Percentiles rank a stretch among this genome's conserved stretches.
These are phyloP conservation scores for Mucor indicus DNA, from an alignment of 371 early-diverging fungal species.

Conservation along the genomic window DNA sequence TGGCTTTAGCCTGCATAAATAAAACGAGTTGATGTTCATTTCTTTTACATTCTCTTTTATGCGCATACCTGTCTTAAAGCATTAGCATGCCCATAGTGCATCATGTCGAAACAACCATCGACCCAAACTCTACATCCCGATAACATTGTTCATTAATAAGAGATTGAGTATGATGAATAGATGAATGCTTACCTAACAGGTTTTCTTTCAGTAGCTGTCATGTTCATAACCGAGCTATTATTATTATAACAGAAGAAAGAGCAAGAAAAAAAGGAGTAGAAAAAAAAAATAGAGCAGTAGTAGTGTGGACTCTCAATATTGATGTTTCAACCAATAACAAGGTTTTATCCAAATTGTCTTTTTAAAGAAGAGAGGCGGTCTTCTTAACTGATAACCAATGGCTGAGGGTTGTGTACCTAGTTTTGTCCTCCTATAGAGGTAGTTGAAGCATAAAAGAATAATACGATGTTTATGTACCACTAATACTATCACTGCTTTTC, in stretches of 20 bases:
- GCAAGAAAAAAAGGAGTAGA: background rate
- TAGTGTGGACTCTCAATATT: too few relatives aligned
- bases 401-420: too few relatives aligned
- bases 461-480: too few relatives aligned
- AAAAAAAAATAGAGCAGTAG: too few relatives aligned
- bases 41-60: too few relatives aligned
- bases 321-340: too few relatives aligned
- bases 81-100: slow-evolving; percentile 96
- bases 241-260: background rate
- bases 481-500: too few relatives aligned
- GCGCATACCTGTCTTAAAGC: slow-evolving; percentile 88
- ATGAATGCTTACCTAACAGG: slow-evolving; percentile 18
- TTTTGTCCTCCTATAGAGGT: too few relatives aligned
- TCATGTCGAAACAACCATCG: slow-evolving; percentile 96
- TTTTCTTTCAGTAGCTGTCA: slow-evolving; percentile 14
- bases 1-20: slow-evolving; percentile 63
- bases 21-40: background rate
- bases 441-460: too few relatives aligned
- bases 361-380: too few relatives aligned
- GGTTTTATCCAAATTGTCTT: too few relatives aligned
- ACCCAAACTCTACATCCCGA: slow-evolving; percentile 67
- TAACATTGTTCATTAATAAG: background rate
- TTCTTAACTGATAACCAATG: too few relatives aligned
- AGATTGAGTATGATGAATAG: background rate
- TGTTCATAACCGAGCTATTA: background rate